These are phyloP conservation scores for Arabidopsis lyrata DNA, from an alignment of 441 rosid species.

Conservation along the genomic window DNA sequence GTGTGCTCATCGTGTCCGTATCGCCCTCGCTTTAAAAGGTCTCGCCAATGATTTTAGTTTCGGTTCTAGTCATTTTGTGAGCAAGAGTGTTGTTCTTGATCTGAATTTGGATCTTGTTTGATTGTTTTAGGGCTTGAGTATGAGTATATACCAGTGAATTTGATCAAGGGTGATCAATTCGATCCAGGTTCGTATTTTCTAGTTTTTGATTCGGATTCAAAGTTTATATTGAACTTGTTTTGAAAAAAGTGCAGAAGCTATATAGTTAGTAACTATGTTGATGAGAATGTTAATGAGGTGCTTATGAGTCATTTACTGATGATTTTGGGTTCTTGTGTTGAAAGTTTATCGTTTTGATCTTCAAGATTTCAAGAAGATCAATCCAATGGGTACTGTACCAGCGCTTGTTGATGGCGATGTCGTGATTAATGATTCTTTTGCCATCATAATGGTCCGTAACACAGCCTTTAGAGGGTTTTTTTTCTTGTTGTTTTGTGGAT, in stretches of 20 bases:
- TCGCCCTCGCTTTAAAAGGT: conserved; percentile 67
- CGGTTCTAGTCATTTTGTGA: neutral
- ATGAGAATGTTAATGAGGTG: neutral
- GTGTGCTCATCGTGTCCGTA: conserved; percentile 59
- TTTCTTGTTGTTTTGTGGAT: neutral
- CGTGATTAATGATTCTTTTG: conserved; percentile 76
- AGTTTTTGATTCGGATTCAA: conserved; percentile 10
- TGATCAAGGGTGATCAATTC: conserved; percentile 45
- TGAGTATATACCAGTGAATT: conserved; percentile 68
- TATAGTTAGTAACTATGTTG: no score
- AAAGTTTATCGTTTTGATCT: conserved; percentile 9
- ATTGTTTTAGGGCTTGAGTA: conserved; percentile 47
- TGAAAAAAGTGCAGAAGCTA: neutral
- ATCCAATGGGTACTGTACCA: conserved; percentile 84
- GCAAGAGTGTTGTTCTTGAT: neutral
- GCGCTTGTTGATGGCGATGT: conserved; percentile 78
- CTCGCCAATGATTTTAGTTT: neutral
- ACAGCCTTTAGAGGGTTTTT: neutral
- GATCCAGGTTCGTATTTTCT: conserved; percentile 55
- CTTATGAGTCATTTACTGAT: neutral
- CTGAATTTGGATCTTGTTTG: neutral
- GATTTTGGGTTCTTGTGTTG: neutral
- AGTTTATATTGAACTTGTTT: conserved; percentile 5
- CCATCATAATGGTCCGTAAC: conserved; percentile 70
- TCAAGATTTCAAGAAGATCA: conserved; percentile 72